Percentiles rank a stretch among this genome's conserved stretches.
These are phyloP conservation scores for Yamadazyma sp. DNA, from an alignment of 805 yeast species.

Conservation along the genomic window DNA sequence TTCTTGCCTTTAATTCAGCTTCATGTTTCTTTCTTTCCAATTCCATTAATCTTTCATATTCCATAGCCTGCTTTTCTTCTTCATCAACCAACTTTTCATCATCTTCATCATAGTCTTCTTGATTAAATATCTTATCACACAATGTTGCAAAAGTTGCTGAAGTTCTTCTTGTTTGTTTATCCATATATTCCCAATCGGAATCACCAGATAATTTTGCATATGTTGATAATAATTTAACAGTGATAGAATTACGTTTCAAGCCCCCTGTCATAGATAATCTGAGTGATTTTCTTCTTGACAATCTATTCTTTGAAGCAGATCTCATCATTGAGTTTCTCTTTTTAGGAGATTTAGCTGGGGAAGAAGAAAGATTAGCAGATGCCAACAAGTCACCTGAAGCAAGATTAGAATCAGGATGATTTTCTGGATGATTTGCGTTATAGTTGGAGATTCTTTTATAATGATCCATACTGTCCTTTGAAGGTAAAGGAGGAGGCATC, in stretches of 20 bases:
- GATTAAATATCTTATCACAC: slow-evolving; percentile 74
- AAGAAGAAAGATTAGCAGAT: slow-evolving; percentile 24
- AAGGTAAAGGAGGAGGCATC: slow-evolving; percentile 41
- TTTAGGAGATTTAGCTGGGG: slow-evolving; percentile 15
- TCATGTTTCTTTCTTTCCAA: slow-evolving; percentile 47
- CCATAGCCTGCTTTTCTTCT: slow-evolving; percentile 41
- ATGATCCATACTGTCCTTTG: slow-evolving; percentile 29
- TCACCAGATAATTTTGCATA: slow-evolving; percentile 69
- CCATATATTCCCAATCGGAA: slow-evolving; percentile 66
- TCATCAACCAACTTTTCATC: slow-evolving; percentile 45
- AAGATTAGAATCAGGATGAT: neutral
- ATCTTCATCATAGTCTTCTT: slow-evolving; percentile 51
- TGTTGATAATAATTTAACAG: slow-evolving; percentile 66
- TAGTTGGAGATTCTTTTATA: slow-evolving; percentile 11
- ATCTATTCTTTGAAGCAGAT: slow-evolving; percentile 26
- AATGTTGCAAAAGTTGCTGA: slow-evolving; percentile 75
- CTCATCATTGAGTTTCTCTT: slow-evolving; percentile 29
- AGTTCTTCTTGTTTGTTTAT: slow-evolving; percentile 70
- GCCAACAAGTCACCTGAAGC: slow-evolving; percentile 17
- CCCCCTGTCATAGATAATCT: slow-evolving; percentile 41
- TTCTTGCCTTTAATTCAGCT: slow-evolving; percentile 48
- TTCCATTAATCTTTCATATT: slow-evolving; percentile 47
- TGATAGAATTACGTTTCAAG: slow-evolving; percentile 65
- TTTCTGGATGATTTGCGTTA: slow-evolving; percentile 7
- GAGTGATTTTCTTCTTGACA: slow-evolving; percentile 33